phyloP scores from a whole-genome alignment of 2,329 filamentous ascomycete genomes.

The Thyridium curvatum region DNA sequence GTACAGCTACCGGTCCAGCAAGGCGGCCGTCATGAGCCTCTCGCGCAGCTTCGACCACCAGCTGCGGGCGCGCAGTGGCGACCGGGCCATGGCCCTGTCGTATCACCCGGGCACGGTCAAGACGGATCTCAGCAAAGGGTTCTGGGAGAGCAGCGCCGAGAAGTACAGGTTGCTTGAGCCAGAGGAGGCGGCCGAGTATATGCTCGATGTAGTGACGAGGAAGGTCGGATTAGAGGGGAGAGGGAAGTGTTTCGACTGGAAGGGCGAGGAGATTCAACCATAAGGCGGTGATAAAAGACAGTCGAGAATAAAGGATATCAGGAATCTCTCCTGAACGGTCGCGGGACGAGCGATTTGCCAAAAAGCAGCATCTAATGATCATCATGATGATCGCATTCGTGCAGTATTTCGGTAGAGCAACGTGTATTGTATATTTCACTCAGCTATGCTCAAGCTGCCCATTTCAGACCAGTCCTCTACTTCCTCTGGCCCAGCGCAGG shows the following conservation, averaged over 20 bases:
- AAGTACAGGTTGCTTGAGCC: conserved; percentile 58
- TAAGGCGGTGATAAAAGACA: conserved; percentile 25
- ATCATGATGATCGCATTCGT: no score
- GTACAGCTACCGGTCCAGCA: conserved; percentile 75
- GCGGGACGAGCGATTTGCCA: no score
- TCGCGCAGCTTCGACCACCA: conserved; percentile 67
- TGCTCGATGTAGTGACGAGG: conserved; percentile 52
- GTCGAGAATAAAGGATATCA: no score
- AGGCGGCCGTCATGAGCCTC: conserved; percentile 66
- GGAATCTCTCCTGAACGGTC: no score
- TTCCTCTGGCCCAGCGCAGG: background rate
- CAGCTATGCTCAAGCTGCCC: no score
- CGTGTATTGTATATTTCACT: no score
- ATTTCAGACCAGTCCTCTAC: background rate
- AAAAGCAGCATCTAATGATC: no score
- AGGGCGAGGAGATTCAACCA: conserved; percentile 55
- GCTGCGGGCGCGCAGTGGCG: conserved; percentile 48
- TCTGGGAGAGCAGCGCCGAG: conserved; percentile 58
- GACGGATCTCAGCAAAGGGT: conserved; percentile 66
- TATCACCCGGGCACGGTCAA: conserved; percentile 78
- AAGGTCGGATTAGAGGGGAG: conserved; percentile 43
- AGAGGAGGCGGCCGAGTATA: conserved; percentile 57
- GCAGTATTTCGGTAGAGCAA: no score
- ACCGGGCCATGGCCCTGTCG: conserved; percentile 59
- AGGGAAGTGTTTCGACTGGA: conserved; percentile 66